These are phyloP conservation scores for Fusarium begoniae DNA, from an alignment of 2,329 filamentous ascomycete genomes.

Conservation along the genomic window DNA sequence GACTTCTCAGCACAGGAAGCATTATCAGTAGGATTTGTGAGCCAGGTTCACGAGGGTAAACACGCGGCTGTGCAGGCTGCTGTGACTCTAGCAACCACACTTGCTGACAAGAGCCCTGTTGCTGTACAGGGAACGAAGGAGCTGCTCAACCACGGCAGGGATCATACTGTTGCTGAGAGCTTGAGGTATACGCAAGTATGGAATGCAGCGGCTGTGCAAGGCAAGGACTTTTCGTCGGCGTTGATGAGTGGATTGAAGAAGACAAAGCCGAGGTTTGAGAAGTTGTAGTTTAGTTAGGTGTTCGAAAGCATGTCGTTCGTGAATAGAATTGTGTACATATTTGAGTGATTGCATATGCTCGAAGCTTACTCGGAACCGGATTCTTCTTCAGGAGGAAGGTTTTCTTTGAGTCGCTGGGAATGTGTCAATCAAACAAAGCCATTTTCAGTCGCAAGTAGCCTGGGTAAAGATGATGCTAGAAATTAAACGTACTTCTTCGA, in stretches of 20 bases:
- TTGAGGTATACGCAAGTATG: conserved; percentile 86
- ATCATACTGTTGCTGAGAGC: conserved; percentile 79
- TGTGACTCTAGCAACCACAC: conserved; percentile 68
- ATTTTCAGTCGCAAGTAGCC: background rate
- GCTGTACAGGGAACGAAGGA: conserved; percentile 90
- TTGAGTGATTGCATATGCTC: background rate
- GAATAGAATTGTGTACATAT: background rate
- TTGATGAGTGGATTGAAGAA: conserved; percentile 81
- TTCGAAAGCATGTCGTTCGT: background rate
- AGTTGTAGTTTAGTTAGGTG: conserved; percentile 66
- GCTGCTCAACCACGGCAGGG: conserved; percentile 81
- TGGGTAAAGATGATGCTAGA: background rate
- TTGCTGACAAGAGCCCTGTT: conserved; percentile 86
- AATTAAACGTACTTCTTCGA: conserved; percentile 70
- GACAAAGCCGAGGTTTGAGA: conserved; percentile 83
- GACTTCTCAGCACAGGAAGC: conserved; percentile 77
- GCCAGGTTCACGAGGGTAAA: conserved; percentile 71
- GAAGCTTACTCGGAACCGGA: conserved; percentile 58
- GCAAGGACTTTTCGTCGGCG: conserved; percentile 77
- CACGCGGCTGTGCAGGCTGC: conserved; percentile 69
- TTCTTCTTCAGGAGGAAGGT: conserved; percentile 60
- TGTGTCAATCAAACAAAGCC: conserved; percentile 13
- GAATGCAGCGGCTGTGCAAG: conserved; percentile 87
- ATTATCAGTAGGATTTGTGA: conserved; percentile 74
- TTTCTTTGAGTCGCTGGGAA: conserved; percentile 60